A percentile compares a stretch with the other conserved stretches of the same genome.
These are phyloP conservation scores for Sistotremastrum suecicum DNA, from an alignment of 768 basidiomycete species.

Conservation along the genomic window DNA sequence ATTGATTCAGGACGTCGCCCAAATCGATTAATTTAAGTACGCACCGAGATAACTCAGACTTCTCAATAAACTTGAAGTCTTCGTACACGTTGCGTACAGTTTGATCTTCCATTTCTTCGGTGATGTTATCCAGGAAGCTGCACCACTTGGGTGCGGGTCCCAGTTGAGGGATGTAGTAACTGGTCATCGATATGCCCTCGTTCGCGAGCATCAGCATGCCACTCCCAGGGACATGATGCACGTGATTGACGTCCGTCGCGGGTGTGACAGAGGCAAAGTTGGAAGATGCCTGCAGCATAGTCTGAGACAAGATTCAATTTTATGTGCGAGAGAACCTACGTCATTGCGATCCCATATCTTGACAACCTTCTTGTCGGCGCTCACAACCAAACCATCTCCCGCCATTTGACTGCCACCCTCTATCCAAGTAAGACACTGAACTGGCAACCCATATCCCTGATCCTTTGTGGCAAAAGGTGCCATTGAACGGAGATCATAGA, in stretches of 20 bases:
- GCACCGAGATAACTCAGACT: constrained; percentile 71
- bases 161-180: constrained; percentile 90
- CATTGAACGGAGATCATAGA: constrained; percentile 86
- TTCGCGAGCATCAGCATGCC: constrained; percentile 87
- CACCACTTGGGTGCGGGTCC: constrained; percentile 97
- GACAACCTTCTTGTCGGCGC: constrained; percentile 91
- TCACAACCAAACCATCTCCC: constrained; percentile 77
- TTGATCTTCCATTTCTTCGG: constrained; percentile 95
- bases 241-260: constrained; percentile 74
- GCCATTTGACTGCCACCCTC: constrained; percentile 76
- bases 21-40: constrained; percentile 16
- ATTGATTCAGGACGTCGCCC: not conserved
- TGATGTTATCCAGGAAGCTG: constrained; percentile 94
- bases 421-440: constrained; percentile 79
- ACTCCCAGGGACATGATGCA: constrained; percentile 81
- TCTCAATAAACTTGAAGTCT: constrained; percentile 95
- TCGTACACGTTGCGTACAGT: constrained; percentile 70
- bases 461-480: constrained; percentile 82
- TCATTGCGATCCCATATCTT: constrained; percentile 91
- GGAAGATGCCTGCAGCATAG: constrained; percentile 43
- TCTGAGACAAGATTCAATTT: not conserved
- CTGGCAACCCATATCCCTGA: constrained; percentile 88
- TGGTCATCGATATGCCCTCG: constrained; percentile 92
- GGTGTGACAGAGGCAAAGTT: constrained; percentile 94
- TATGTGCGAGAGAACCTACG: constrained; percentile 28